Percentiles rank a stretch among this genome's conserved stretches.
These are phyloP conservation scores for Dispira parvispora DNA, from an alignment of 192 early-diverging fungal genomes.

Conservation along the genomic window DNA sequence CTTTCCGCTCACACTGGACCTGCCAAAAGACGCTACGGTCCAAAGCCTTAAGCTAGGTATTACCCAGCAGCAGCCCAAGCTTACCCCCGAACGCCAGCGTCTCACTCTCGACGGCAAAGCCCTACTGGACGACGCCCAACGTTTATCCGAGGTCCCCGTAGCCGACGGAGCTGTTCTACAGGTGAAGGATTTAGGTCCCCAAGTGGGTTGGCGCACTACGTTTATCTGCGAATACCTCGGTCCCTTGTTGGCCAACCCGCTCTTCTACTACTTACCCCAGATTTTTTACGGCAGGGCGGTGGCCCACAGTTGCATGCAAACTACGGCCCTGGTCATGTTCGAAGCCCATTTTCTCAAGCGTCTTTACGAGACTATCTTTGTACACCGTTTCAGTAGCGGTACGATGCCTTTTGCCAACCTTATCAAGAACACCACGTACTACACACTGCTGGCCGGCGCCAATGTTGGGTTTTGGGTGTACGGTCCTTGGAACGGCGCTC, in stretches of 20 bases:
- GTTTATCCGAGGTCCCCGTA: constrained; percentile 26
- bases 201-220: constrained; percentile 87
- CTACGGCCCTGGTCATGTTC: constrained; percentile 43
- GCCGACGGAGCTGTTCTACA: constrained; percentile 15
- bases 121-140: constrained; percentile 31
- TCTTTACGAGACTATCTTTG: constrained; percentile 81
- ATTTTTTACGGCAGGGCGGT: constrained; percentile 48
- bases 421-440: constrained; percentile 90
- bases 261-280: constrained; percentile 60
- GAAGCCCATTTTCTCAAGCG: constrained; percentile 85
- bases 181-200: constrained; percentile 67
- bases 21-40: constrained; percentile 40
- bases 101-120: constrained; percentile 52
- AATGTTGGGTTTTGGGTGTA: constrained; percentile 79
- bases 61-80: constrained; percentile 38
- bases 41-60: constrained; percentile 54
- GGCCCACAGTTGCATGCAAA: constrained; percentile 65
- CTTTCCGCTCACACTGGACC: constrained; percentile 34
- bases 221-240: constrained; percentile 90
- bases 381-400: constrained; percentile 83
- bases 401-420: constrained; percentile 93
- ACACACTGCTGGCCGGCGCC: constrained; percentile 75
- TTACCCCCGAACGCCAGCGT: constrained; percentile 65
- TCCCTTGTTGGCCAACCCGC: constrained; percentile 68
- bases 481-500: constrained; percentile 50